A percentile compares a stretch with the other conserved stretches of the same genome.
Conservation (phyloP, 345 rosid species). For the Syzygium oleosum region DNA sequence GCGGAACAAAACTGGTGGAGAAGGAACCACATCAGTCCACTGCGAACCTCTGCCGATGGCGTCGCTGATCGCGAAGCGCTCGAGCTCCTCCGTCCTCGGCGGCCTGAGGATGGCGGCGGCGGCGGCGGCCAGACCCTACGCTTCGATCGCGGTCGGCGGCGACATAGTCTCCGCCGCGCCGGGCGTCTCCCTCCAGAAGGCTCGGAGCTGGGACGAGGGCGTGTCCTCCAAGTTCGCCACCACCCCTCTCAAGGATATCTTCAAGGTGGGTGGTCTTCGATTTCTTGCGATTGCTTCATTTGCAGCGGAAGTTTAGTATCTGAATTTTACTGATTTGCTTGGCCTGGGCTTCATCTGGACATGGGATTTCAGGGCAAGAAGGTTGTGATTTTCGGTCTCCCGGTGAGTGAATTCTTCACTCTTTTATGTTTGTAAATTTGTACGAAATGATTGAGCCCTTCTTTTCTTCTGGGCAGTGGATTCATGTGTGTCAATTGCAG, state of each 20-base stretch:
- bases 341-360: not conserved
- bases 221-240: constrained; percentile 72
- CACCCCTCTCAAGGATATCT: constrained; percentile 57
- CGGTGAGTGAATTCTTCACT: constrained; percentile 37
- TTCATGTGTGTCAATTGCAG: not conserved
- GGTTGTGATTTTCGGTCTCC: constrained; percentile 88
- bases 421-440: not conserved
- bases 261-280: constrained; percentile 36
- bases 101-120: constrained; percentile 6
- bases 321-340: not conserved
- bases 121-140: constrained; percentile 36
- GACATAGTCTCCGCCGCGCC: constrained; percentile 65
- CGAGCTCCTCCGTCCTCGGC: constrained; percentile 24
- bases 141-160: constrained; percentile 52
- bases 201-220: constrained; percentile 86
- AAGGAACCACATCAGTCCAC: not conserved
- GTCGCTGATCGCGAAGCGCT: constrained; percentile 34
- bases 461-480: not conserved
- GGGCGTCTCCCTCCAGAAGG: constrained; percentile 74
- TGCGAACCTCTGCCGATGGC: constrained; percentile 31
- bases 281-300: not conserved
- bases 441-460: not conserved
- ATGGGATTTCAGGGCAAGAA: constrained; percentile 66
- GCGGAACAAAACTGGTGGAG: not conserved
- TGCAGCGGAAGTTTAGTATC: not conserved